Evolutionary conservation across 108 stramenopile species (phyloP).

Genomic region (Cylindrotheca closterium): DNA sequence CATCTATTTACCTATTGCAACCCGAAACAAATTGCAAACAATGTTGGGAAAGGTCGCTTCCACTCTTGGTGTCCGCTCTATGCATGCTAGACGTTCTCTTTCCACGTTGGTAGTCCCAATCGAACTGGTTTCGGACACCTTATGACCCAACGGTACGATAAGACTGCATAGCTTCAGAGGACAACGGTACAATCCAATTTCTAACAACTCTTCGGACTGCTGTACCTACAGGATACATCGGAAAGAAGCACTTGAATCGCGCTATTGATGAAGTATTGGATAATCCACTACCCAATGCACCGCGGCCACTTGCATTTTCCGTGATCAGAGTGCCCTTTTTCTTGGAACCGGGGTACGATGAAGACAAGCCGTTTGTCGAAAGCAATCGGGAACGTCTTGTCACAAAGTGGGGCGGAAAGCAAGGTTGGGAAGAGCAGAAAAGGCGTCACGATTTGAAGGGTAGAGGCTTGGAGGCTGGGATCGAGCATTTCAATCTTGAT

Average conservation of each 20-base stretch:
- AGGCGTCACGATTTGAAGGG: constrained; percentile 74
- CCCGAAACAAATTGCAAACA: no score
- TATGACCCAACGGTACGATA: constrained; percentile 76
- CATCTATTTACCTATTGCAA: no score
- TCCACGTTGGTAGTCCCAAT: constrained; percentile 54
- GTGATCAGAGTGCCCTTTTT: constrained; percentile 86
- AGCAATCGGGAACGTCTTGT: constrained; percentile 77
- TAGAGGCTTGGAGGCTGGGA: constrained; percentile 73
- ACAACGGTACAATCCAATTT: not conserved
- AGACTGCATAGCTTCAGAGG: not conserved
- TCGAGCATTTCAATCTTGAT: constrained; percentile 85
- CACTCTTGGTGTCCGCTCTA: no score
- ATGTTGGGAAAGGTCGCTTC: no score
- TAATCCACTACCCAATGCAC: constrained; percentile 44
- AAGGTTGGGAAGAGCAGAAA: constrained; percentile 80
- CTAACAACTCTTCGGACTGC: not conserved
- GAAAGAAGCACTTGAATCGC: constrained; percentile 74
- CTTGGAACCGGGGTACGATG: constrained; percentile 80
- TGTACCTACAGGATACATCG: constrained; percentile 53
- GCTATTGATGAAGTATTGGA: constrained; percentile 66
- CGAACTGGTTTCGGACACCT: constrained; percentile 75
- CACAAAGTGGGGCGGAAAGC: constrained; percentile 80
- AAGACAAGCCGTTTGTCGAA: constrained; percentile 66
- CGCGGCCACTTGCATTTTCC: constrained; percentile 57
- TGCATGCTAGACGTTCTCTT: no score